These are phyloP conservation scores for Dendryphion nanum DNA, from an alignment of 2,329 filamentous ascomycete species.

Conservation along the genomic window DNA sequence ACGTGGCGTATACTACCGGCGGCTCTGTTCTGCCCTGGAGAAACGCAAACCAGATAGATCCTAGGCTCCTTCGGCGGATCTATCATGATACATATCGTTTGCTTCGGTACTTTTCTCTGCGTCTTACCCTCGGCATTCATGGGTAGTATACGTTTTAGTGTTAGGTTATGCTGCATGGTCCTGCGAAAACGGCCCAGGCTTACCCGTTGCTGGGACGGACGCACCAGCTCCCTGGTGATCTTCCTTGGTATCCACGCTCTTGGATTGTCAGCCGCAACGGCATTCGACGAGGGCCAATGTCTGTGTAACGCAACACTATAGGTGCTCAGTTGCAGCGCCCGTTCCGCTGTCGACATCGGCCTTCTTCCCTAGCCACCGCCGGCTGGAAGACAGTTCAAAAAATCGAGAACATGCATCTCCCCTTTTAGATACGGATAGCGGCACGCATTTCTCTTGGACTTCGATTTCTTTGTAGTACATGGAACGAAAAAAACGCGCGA, in stretches of 20 bases:
- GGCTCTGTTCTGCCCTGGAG: conserved; percentile 12
- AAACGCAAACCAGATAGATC: conserved; percentile 2
- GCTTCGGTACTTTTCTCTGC: conserved; percentile 6
- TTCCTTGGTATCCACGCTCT: conserved; percentile 6
- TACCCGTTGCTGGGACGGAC: conserved; percentile 10
- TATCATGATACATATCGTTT: conserved; percentile 4
- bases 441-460: background rate
- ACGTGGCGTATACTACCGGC: conserved; percentile 17
- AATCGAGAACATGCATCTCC: background rate
- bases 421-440: background rate
- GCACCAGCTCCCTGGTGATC: conserved; percentile 9
- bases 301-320: no score
- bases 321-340: no score
- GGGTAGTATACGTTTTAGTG: background rate
- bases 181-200: conserved; percentile 4
- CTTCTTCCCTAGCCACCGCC: no score
- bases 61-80: background rate
- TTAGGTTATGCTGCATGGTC: conserved; percentile 2
- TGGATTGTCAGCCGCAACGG: conserved; percentile 10
- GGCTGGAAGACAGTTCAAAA: background rate
- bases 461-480: no score
- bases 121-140: conserved; percentile 6
- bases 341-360: no score
- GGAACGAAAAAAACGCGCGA: no score
- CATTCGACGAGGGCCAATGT: no score